Evolutionary conservation across 768 basidiomycete genomes (phyloP).

Genomic region (Kwoniella pini): DNA sequence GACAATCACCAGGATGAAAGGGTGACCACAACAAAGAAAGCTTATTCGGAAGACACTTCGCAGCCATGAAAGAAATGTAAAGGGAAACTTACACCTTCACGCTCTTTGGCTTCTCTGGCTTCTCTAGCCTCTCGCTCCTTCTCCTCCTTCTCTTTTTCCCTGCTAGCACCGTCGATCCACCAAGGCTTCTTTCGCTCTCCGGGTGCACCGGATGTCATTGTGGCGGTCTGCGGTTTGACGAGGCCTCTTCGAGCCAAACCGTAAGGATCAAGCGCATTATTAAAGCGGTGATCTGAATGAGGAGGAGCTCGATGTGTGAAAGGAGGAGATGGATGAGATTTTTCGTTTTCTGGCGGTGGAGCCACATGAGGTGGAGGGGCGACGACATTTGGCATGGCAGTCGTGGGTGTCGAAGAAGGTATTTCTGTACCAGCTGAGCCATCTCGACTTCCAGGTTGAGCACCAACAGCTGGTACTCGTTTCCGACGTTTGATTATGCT

Average conservation of each 20-base stretch:
- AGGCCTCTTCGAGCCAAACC: slow-evolving; percentile 3
- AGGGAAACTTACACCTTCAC: slow-evolving; percentile 39
- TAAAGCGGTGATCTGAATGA: slow-evolving; percentile 6
- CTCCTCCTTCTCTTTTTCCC: slow-evolving; percentile 24
- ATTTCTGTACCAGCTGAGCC: slow-evolving; percentile 22
- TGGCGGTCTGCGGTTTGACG: slow-evolving; percentile 9
- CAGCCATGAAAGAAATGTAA: not conserved
- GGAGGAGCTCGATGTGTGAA: slow-evolving; percentile 20
- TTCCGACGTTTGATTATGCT: slow-evolving; percentile 97
- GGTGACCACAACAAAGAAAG: slow-evolving; percentile 7
- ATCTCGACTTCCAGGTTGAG: slow-evolving; percentile 24
- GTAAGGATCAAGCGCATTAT: slow-evolving; percentile 9
- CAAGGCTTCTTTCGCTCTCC: slow-evolving; percentile 32
- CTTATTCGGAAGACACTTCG: not conserved
- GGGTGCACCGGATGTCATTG: slow-evolving; percentile 1
- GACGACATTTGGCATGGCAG: slow-evolving; percentile 11
- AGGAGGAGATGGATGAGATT: slow-evolving; percentile 12
- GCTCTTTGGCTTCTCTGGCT: slow-evolving; percentile 30
- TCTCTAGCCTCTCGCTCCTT: too few species aligned
- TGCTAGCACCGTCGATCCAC: slow-evolving; percentile 35
- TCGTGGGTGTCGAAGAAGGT: slow-evolving; percentile 12
- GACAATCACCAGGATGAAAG: slow-evolving; percentile 5
- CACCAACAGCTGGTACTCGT: slow-evolving; percentile 78
- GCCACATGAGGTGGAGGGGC: slow-evolving; percentile 22
- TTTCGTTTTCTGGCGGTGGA: slow-evolving; percentile 13